Percentiles rank a stretch among this genome's conserved stretches.
These are phyloP conservation scores for Aspergillus sclerotioniger DNA, from an alignment of 495 filamentous ascomycete genomes.

Conservation along the genomic window DNA sequence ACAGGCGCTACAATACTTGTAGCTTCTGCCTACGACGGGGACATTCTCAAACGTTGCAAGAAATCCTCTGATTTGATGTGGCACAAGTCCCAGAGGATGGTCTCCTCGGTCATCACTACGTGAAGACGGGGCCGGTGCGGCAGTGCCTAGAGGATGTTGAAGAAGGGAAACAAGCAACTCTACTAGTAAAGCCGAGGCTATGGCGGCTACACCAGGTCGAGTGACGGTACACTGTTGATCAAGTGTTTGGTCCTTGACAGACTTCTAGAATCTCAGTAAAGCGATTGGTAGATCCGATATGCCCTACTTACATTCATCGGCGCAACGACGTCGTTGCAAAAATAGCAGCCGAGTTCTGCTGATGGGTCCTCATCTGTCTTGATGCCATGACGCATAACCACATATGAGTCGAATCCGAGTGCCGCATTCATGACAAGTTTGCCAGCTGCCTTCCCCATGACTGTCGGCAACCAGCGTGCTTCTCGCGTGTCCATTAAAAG, in stretches of 20 bases:
- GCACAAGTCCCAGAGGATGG: constrained; percentile 82
- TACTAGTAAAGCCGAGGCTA: constrained; percentile 89
- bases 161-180: constrained; percentile 84
- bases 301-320: constrained; percentile 76
- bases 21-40: constrained; percentile 74
- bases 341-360: constrained; percentile 85
- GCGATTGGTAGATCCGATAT: constrained; percentile 1
- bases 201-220: constrained; percentile 84
- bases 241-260: constrained; percentile 86
- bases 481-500: constrained; percentile 96
- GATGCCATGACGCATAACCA: constrained; percentile 93
- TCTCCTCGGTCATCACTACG: constrained; percentile 54
- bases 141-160: constrained; percentile 70
- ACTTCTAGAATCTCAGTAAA: constrained; percentile 58
- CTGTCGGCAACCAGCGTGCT: constrained; percentile 92
- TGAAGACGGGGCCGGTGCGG: constrained; percentile 60
- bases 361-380: constrained; percentile 31
- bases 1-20: constrained; percentile 90
- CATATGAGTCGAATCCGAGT: constrained; percentile 92
- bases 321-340: constrained; percentile 96
- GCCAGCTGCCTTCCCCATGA: constrained; percentile 89
- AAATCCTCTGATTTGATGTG: constrained; percentile 92
- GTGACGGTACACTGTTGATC: constrained; percentile 99
- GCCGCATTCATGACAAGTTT: constrained; percentile 98
- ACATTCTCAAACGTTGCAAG: constrained; percentile 84